Evolutionary conservation across 495 filamentous ascomycete species (phyloP), one percentile per base, ranked within the genome.

Genomic region (Aspergillus funiculosus): DNA sequence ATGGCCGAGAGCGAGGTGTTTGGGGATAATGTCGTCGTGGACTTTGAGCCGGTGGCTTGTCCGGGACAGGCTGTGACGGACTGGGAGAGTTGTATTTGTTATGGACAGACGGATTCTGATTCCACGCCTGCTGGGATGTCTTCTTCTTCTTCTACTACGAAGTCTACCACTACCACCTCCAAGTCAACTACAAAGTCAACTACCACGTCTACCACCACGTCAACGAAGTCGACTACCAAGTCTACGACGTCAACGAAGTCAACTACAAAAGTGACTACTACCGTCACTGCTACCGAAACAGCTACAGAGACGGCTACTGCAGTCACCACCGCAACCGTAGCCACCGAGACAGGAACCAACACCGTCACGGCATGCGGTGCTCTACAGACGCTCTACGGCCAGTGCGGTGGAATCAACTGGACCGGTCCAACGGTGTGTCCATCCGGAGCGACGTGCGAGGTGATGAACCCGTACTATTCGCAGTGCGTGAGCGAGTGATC

Each of bases 401-500:
- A 41, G 22, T 41, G 39, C 2, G 39, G 39, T 13, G 39, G 39
- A 6, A 41, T 5, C 17, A 15, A 24, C n/a, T 41, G 39, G 39
- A 15, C 39, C 13, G 39, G 39, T 41, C 39, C 39, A 15, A 41
- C 39, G 10, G 24, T 8, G 5, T 41, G 39, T 15, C 9, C 14
- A 10, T 25, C 39, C 5, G 39, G 39, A 6, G 19, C 38, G 13
- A 41, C 3, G 2, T 41, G 39, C 17, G 15, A 0, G 0, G 14
- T n/a, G 6, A 11, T 7, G 14, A 41, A 41, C 14, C 3, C 7
- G 6, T 41, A 15, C 9, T 41, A 41, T 15, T 41, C 39, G 6
- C 39, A 41, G 24, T 41, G 39, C n/a, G n/a, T n/a, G n/a, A n/a
- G n/a, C n/a, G n/a, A n/a, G n/a, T n/a, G n/a, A n/a, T n/a, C n/a